Evolutionary conservation across 345 rosid genomes (phyloP).

Genomic region (Odontarrhena argentea): DNA sequence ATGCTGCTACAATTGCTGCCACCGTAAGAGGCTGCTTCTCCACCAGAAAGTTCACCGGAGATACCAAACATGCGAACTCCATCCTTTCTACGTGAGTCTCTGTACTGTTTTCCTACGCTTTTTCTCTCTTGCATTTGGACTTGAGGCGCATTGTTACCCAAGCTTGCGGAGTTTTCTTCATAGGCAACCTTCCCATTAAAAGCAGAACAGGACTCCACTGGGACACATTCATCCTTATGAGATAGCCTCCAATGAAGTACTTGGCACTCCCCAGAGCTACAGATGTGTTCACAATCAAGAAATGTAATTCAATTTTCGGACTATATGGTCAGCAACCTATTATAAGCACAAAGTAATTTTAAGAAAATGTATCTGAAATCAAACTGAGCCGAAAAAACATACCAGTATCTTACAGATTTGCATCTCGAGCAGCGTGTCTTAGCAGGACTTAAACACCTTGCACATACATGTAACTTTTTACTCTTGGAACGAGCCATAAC

Average conservation of each 20-base stretch:
- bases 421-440: conserved; percentile 90
- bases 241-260: conserved; percentile 89
- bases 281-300: conserved; percentile 30
- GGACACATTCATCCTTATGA: conserved; percentile 73
- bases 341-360: neutral
- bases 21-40: conserved; percentile 34
- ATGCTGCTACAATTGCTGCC: conserved; percentile 18
- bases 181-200: conserved; percentile 47
- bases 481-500: conserved; percentile 45
- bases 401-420: conserved; percentile 88
- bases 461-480: conserved; percentile 65
- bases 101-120: conserved; percentile 47
- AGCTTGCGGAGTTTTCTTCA: conserved; percentile 34
- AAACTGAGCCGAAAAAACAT: conserved; percentile 20
- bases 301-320: neutral
- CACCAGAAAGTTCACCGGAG: conserved; percentile 40
- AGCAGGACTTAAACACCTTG: conserved; percentile 67
- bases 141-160: conserved; percentile 49
- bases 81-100: conserved; percentile 53
- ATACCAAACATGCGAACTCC: conserved; percentile 39
- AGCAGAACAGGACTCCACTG: conserved; percentile 45
- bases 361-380: neutral
- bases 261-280: conserved; percentile 94
- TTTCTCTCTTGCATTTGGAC: conserved; percentile 50
- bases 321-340: neutral